Conservation (phyloP, 2,329 filamentous ascomycete genomes). For the Xylaria digitata region DNA sequence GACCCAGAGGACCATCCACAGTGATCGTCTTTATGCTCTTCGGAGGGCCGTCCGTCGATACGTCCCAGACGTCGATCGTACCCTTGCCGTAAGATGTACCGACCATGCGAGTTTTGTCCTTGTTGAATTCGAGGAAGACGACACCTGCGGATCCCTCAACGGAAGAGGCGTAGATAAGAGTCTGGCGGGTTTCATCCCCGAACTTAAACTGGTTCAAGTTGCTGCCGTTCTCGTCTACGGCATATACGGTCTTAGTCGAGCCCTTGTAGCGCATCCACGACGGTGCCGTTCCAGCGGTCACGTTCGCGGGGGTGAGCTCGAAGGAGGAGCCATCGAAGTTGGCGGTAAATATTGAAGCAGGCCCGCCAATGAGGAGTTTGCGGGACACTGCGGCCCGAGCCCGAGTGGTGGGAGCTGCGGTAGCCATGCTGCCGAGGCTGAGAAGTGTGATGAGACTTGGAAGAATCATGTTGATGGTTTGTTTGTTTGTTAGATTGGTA, state of each 20-base stretch:
- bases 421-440: constrained; percentile 42
- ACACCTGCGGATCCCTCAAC: constrained; percentile 56
- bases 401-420: constrained; percentile 40
- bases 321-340: constrained; percentile 57
- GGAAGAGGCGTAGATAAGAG: constrained; percentile 47
- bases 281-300: constrained; percentile 49
- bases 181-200: constrained; percentile 48
- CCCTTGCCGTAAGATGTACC: constrained; percentile 57
- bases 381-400: constrained; percentile 28
- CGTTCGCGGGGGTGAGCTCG: constrained; percentile 52
- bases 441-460: constrained; percentile 43
- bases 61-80: constrained; percentile 60
- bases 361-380: constrained; percentile 57
- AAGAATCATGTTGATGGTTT: constrained; percentile 36
- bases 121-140: constrained; percentile 61
- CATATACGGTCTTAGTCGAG: constrained; percentile 56
- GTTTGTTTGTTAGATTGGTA: constrained; percentile 11
- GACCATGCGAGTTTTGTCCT: constrained; percentile 58
- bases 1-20: constrained; percentile 51
- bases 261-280: constrained; percentile 60
- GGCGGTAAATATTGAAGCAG: constrained; percentile 55
- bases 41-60: constrained; percentile 50
- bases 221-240: constrained; percentile 60
- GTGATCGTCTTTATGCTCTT: constrained; percentile 55
- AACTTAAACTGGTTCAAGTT: constrained; percentile 56